A percentile compares a stretch with the other conserved stretches of the same genome.
These are phyloP conservation scores for Chytriomyces confervae DNA, from an alignment of 192 early-diverging fungal genomes.

Conservation along the genomic window DNA sequence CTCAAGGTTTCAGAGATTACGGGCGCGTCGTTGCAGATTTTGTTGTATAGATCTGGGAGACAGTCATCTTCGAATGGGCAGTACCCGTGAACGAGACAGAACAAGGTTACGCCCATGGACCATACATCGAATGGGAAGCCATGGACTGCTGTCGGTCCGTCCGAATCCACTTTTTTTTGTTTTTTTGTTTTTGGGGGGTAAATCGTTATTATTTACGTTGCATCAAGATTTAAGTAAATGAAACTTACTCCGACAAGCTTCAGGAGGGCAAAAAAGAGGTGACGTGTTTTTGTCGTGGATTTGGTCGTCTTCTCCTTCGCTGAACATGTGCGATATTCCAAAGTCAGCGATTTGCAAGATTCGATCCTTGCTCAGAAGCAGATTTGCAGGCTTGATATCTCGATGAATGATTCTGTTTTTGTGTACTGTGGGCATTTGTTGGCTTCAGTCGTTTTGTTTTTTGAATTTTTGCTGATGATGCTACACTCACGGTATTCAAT, in stretches of 20 bases:
- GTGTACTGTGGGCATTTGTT: slow-evolving; percentile 53
- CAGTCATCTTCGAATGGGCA: slow-evolving; percentile 58
- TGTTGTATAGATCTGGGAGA: slow-evolving; percentile 46
- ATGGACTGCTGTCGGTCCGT: slow-evolving; percentile 30
- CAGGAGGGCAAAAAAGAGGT: slow-evolving; percentile 61
- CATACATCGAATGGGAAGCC: slow-evolving; percentile 64
- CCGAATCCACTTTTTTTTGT: slow-evolving; percentile 8
- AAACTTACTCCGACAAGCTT: slow-evolving; percentile 55
- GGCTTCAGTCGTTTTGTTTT: slow-evolving; percentile 2
- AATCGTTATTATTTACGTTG: not conserved
- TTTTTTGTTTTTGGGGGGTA: not conserved
- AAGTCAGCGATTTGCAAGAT: slow-evolving; percentile 65
- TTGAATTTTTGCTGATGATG: slow-evolving; percentile 3
- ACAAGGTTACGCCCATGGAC: slow-evolving; percentile 65
- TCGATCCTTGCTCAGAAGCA: slow-evolving; percentile 50
- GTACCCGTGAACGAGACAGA: slow-evolving; percentile 61
- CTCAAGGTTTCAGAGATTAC: slow-evolving; percentile 37
- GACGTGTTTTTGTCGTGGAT: slow-evolving; percentile 59
- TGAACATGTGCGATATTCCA: slow-evolving; percentile 66
- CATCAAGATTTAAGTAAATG: not conserved
- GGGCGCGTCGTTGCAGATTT: slow-evolving; percentile 46
- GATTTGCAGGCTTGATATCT: slow-evolving; percentile 67
- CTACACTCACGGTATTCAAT: slow-evolving; percentile 63
- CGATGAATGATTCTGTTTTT: slow-evolving; percentile 63
- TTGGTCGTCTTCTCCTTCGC: slow-evolving; percentile 52